phyloP scores from a whole-genome alignment of 495 filamentous ascomycete genomes.

The Corynascus novoguineensis region DNA sequence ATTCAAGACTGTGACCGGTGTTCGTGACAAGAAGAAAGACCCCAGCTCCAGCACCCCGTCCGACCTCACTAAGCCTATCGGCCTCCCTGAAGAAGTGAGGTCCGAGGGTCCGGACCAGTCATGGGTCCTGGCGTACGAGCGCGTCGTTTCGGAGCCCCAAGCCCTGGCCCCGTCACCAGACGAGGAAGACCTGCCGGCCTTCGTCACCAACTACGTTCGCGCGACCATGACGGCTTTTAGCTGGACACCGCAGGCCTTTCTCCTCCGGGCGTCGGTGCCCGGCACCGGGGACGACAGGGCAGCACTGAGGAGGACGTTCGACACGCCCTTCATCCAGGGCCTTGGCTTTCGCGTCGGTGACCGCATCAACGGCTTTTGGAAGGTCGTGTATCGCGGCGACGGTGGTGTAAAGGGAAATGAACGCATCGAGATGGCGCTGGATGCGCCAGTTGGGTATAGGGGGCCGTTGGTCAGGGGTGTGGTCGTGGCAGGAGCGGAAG shows the following conservation, averaged over 20 bases:
- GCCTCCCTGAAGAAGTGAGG: slow-evolving; percentile 3
- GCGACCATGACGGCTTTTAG: slow-evolving; percentile 30
- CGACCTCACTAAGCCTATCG: neutral
- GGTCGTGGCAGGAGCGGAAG: slow-evolving; percentile 24
- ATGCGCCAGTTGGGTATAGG: slow-evolving; percentile 26
- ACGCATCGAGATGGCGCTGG: slow-evolving; percentile 25
- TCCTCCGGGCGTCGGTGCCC: slow-evolving; percentile 20
- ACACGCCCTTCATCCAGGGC: slow-evolving; percentile 16
- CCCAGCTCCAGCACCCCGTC: neutral
- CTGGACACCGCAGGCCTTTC: slow-evolving; percentile 30
- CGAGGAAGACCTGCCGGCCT: neutral
- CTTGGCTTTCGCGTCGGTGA: slow-evolving; percentile 24
- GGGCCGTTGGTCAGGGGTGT: slow-evolving; percentile 24
- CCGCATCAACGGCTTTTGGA: slow-evolving; percentile 31
- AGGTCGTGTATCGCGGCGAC: slow-evolving; percentile 6
- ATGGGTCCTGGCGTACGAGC: slow-evolving; percentile 27
- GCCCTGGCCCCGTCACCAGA: neutral
- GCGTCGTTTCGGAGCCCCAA: slow-evolving; percentile 24
- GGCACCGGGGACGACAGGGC: neutral
- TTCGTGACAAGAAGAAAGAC: slow-evolving; percentile 2
- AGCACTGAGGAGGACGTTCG: slow-evolving; percentile 19
- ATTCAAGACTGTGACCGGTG: neutral
- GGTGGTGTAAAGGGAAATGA: neutral
- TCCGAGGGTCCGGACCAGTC: neutral
- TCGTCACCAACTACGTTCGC: slow-evolving; percentile 25